These are phyloP conservation scores for Trypanosoma mega DNA, from an alignment of 208 protist species.

Conservation along the genomic window DNA sequence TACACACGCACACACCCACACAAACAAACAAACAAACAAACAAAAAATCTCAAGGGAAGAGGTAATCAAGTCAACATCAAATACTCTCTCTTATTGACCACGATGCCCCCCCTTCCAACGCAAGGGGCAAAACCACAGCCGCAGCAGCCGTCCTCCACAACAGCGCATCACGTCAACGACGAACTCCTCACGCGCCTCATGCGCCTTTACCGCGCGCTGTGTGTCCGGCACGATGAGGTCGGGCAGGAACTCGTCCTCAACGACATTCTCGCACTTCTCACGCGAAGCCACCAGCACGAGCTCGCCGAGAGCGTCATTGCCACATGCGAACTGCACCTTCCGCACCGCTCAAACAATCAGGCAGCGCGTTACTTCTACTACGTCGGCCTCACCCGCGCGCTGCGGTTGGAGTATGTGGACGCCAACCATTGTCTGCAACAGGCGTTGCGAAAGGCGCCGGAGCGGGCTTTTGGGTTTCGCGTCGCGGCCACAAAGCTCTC, in stretches of 20 bases:
- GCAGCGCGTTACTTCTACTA: constrained; percentile 96
- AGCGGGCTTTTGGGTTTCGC: constrained; percentile 93
- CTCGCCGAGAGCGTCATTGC: constrained; percentile 83
- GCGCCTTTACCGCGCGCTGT: constrained; percentile 78
- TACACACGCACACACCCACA: background rate
- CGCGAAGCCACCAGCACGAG: constrained; percentile 70
- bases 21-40: constrained; percentile 1
- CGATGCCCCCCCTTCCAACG: no score
- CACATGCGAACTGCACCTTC: constrained; percentile 77
- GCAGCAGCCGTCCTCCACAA: no score
- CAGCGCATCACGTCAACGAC: constrained; percentile 18
- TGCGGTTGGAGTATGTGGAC: constrained; percentile 96
- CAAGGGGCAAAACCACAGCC: no score
- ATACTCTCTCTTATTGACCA: no score
- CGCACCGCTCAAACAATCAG: constrained; percentile 90
- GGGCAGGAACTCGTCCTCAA: constrained; percentile 85
- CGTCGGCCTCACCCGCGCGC: constrained; percentile 93
- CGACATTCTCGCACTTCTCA: constrained; percentile 84
- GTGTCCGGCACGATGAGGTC: constrained; percentile 86
- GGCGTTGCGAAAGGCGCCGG: constrained; percentile 96
- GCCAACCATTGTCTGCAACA: constrained; percentile 93
- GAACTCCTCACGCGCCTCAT: constrained; percentile 68
- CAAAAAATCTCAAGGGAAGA: no score
- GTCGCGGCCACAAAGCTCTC: constrained; percentile 93
- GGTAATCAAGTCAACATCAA: no score